These are phyloP conservation scores for Guadua angustifolia DNA, from an alignment of 176 grass and related monocot genomes.

Conservation along the genomic window DNA sequence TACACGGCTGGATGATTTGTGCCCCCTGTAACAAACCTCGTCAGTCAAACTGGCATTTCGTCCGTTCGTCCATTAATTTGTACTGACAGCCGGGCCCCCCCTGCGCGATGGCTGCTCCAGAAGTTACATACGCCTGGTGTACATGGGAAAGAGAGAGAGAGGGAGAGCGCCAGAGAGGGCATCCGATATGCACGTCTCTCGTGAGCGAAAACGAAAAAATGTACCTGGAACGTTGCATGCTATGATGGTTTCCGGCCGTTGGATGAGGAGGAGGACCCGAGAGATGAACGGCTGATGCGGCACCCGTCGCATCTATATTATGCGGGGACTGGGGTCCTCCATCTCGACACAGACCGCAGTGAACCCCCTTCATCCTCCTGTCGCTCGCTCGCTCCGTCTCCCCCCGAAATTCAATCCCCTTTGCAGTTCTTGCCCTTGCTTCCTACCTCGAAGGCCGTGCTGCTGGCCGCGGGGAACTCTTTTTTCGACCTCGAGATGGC, in stretches of 20 bases:
- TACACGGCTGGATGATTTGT: not conserved
- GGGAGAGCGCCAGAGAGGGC: not conserved
- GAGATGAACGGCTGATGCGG: not conserved
- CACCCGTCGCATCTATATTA: conserved; percentile 8
- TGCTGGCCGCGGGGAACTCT: not conserved
- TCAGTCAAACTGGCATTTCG: conserved; percentile 18
- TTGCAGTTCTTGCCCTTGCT: not conserved
- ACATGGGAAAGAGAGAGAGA: too few species aligned
- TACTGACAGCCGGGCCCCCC: conserved; percentile 4
- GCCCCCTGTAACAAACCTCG: not conserved
- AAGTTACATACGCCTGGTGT: not conserved
- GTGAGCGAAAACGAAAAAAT: not conserved
- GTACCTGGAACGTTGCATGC: conserved; percentile 31
- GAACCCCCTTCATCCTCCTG: not conserved
- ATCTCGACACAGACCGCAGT: not conserved
- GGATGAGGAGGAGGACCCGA: not conserved
- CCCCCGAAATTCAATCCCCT: not conserved
- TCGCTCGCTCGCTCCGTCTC: not conserved
- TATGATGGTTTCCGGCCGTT: not conserved
- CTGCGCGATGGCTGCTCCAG: not conserved
- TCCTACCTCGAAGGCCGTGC: not conserved
- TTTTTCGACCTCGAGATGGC: not conserved
- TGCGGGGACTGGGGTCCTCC: not conserved
- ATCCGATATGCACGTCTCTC: not conserved
- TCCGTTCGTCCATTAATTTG: not conserved